phyloP scores from a whole-genome alignment of 2,329 filamentous ascomycete genomes.

The Pseudofabraea citricarpa region DNA sequence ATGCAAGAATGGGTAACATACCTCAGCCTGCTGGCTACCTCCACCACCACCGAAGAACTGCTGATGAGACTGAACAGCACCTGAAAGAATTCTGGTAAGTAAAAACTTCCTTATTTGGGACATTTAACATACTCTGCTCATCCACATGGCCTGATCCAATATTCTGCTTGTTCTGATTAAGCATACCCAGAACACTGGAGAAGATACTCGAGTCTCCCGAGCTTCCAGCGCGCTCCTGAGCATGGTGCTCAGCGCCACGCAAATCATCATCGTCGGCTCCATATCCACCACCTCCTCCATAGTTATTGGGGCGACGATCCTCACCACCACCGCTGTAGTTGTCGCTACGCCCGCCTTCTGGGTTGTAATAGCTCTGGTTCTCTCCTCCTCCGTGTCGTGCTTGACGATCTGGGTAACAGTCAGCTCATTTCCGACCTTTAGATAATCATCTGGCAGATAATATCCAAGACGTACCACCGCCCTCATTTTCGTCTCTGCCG shows the following conservation, averaged over 20 bases:
- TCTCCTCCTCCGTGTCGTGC: neutral
- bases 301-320: neutral
- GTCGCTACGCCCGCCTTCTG: neutral
- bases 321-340: neutral
- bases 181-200: slow-evolving; percentile 47
- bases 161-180: slow-evolving; percentile 47
- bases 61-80: slow-evolving; percentile 71
- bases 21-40: slow-evolving; percentile 37
- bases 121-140: slow-evolving; percentile 43
- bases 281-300: slow-evolving; percentile 2
- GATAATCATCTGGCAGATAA: too few species aligned
- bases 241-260: slow-evolving; percentile 48
- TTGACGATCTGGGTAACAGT: neutral
- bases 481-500: neutral
- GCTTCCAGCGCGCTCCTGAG: slow-evolving; percentile 45
- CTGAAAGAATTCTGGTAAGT: too few species aligned
- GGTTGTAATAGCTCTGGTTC: neutral
- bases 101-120: too few species aligned
- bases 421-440: too few species aligned
- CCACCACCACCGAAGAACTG: slow-evolving; percentile 59
- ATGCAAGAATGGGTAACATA: slow-evolving; percentile 29
- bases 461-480: neutral
- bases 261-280: slow-evolving; percentile 41
- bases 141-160: slow-evolving; percentile 49
- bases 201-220: slow-evolving; percentile 48